Conservation (phyloP, 2,329 filamentous ascomycete genomes). For the Calycina marina region DNA sequence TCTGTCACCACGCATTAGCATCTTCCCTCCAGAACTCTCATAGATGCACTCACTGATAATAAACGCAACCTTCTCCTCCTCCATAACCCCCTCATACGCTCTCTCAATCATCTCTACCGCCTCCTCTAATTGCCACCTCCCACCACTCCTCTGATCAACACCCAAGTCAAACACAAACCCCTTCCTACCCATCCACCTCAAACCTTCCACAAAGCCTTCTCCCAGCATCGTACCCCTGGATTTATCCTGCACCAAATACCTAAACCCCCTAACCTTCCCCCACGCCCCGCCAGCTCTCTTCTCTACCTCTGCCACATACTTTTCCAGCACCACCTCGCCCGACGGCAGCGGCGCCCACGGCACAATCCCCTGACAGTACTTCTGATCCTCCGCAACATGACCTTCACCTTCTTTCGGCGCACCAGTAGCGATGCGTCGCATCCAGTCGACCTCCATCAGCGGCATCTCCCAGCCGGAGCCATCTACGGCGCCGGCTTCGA, state of each 20-base stretch:
- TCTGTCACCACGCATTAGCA: slow-evolving; percentile 32
- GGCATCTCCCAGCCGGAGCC: slow-evolving; percentile 50
- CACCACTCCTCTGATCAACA: slow-evolving; percentile 66
- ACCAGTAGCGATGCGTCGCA: slow-evolving; percentile 52
- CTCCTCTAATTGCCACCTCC: slow-evolving; percentile 59
- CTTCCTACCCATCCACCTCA: slow-evolving; percentile 48
- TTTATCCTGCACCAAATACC: slow-evolving; percentile 73
- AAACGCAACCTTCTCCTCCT: slow-evolving; percentile 35
- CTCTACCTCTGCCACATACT: slow-evolving; percentile 50
- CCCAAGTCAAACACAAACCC: slow-evolving; percentile 69
- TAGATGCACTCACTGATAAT: slow-evolving; percentile 21
- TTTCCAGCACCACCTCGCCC: slow-evolving; percentile 40
- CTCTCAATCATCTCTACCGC: slow-evolving; percentile 53
- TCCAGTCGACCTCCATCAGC: slow-evolving; percentile 56
- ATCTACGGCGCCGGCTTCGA: slow-evolving; percentile 30
- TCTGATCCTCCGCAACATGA: slow-evolving; percentile 34
- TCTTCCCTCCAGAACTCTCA: background rate
- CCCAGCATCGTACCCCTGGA: slow-evolving; percentile 48
- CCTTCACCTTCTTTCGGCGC: slow-evolving; percentile 41
- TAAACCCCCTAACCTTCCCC: slow-evolving; percentile 59
- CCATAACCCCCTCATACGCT: slow-evolving; percentile 45
- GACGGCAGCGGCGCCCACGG: slow-evolving; percentile 76
- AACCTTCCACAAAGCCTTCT: slow-evolving; percentile 45
- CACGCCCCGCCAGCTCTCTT: slow-evolving; percentile 46
- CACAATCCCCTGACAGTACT: slow-evolving; percentile 53